Conservation (phyloP, 129 eudicot species). For the Centrapalus pauciflorus region DNA sequence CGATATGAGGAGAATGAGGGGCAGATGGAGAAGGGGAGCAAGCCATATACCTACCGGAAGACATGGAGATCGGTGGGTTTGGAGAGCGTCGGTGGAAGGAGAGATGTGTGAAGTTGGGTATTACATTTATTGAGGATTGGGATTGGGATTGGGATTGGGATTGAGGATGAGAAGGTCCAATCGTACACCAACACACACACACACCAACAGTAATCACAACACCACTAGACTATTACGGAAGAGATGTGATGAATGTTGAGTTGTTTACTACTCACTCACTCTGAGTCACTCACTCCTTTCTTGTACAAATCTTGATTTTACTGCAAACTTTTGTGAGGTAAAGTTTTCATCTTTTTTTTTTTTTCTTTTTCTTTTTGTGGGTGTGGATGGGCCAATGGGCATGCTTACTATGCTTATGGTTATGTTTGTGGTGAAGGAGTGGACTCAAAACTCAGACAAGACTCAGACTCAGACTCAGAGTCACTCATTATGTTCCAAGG, state of each 20-base stretch:
- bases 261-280: background rate
- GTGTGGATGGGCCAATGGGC: too few species aligned
- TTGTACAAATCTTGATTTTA: conserved; percentile 19
- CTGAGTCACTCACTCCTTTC: too few species aligned
- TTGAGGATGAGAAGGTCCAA: conserved; percentile 31
- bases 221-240: background rate
- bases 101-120: conserved; percentile 21
- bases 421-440: too few species aligned
- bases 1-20: conserved; percentile 47
- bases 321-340: conserved; percentile 11
- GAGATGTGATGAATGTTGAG: background rate
- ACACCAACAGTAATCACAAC: background rate
- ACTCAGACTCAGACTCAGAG: too few species aligned
- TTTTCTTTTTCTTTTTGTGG: too few species aligned
- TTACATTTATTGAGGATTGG: conserved; percentile 25
- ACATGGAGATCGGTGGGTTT: conserved; percentile 29
- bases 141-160: conserved; percentile 15
- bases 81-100: conserved; percentile 35
- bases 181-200: conserved; percentile 37
- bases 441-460: too few species aligned
- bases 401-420: too few species aligned
- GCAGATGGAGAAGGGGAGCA: conserved; percentile 57
- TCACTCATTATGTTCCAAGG: too few species aligned
- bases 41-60: conserved; percentile 58
- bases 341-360: too few species aligned